Conservation (phyloP, 2,329 filamentous ascomycete species). For the Ophiobolus disseminans region DNA sequence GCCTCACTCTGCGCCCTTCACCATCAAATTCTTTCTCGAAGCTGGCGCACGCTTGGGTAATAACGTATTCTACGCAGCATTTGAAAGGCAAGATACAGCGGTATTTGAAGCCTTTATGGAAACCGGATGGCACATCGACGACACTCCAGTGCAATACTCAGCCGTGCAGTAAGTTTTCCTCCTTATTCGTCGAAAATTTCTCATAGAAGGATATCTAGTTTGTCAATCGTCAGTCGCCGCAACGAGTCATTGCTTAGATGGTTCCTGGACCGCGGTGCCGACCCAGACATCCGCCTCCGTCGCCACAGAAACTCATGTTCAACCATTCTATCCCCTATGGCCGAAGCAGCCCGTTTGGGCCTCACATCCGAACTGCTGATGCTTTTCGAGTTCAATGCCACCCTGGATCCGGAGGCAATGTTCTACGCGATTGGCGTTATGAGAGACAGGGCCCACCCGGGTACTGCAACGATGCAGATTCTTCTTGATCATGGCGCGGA, state of each 20-base stretch:
- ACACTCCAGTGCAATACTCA: not conserved
- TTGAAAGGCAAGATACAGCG: not conserved
- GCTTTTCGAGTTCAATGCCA: constrained; percentile 3
- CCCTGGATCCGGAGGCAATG: not conserved
- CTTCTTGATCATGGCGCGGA: constrained; percentile 9
- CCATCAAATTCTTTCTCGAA: not conserved
- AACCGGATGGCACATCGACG: not conserved
- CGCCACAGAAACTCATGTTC: not conserved
- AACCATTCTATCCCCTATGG: not conserved
- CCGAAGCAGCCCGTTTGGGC: not conserved
- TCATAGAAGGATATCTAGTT: not conserved
- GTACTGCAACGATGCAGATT: constrained; percentile 3
- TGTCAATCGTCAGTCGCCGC: not conserved
- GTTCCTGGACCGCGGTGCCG: constrained; percentile 11
- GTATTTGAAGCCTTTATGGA: not conserved
- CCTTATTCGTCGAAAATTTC: not conserved
- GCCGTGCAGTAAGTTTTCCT: not conserved
- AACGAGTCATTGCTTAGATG: constrained; percentile 3
- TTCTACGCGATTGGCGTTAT: constrained; percentile 1
- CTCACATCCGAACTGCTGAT: not conserved
- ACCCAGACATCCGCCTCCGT: constrained; percentile 6
- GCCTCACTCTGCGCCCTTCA: not conserved
- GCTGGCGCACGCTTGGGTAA: not conserved
- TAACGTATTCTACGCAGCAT: not conserved
- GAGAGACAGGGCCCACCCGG: not conserved